A percentile compares a stretch with the other conserved stretches of the same genome.
Evolutionary conservation across 805 yeast species (phyloP).

Genomic region (Candida railenensis): DNA sequence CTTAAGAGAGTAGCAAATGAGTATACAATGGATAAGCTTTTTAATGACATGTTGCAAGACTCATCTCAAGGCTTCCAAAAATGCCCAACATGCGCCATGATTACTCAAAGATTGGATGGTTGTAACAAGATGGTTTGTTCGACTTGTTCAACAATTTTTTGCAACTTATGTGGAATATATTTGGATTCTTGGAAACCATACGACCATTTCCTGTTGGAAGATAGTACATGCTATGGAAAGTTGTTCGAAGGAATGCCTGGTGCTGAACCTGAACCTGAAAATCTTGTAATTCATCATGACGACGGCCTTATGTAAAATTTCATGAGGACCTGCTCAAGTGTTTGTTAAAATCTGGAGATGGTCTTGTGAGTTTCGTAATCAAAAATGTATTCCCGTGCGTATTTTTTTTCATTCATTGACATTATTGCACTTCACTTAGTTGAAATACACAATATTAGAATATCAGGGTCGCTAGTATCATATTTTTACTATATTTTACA

Average conservation of each 20-base stretch:
- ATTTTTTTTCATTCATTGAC: too few species aligned
- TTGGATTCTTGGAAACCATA: slow-evolving; percentile 46
- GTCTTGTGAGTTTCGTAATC: too few species aligned
- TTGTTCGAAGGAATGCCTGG: slow-evolving; percentile 53
- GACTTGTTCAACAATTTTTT: slow-evolving; percentile 48
- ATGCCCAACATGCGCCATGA: slow-evolving; percentile 54
- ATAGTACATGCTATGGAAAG: slow-evolving; percentile 45
- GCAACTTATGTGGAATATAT: slow-evolving; percentile 52
- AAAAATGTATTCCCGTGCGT: too few species aligned
- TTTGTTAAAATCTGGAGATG: too few species aligned
- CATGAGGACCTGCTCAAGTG: too few species aligned
- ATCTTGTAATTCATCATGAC: too few species aligned
- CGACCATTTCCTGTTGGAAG: slow-evolving; percentile 46
- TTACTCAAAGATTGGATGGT: slow-evolving; percentile 57
- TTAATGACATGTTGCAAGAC: slow-evolving; percentile 42
- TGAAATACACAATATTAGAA: too few species aligned
- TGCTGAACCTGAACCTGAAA: slow-evolving; percentile 6
- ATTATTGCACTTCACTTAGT: too few species aligned
- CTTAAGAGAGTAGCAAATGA: slow-evolving; percentile 44
- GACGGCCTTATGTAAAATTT: too few species aligned
- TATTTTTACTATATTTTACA: too few species aligned
- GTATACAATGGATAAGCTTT: slow-evolving; percentile 45
- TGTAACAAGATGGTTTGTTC: slow-evolving; percentile 64
- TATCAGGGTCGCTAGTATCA: too few species aligned
- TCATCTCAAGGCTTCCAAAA: slow-evolving; percentile 41